Base-by-base conservation (phyloP, 768 basidiomycete genomes). In the Chlorophyllum brunneum region DNA sequence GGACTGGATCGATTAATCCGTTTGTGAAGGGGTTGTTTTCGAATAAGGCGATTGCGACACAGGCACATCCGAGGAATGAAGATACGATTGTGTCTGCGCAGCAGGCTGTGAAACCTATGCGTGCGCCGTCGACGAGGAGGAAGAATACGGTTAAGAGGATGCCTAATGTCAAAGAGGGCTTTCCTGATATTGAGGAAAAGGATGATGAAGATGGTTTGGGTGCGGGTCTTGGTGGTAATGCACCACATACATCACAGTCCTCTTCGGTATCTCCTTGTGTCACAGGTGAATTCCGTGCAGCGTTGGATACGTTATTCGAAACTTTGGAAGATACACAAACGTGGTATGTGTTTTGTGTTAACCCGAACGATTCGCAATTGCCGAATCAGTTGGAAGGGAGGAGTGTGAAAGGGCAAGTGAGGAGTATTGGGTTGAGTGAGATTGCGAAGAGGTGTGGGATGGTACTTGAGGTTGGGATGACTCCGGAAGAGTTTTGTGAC, bases 61-160 rank as follows among this genome's bases (percentile, higher is more conserved):
- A 93, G 62, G 90, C 86, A 0, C 94, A 98, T 63, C 94, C 95
- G 0, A 75, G 86, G 56, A 87, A 95, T 60, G 93, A 98, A 61
- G 94, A 95, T 45, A 97, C 95, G 0, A 95, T 98, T 55, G 95
- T 98, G 13, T 82, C 93, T 4, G 94, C 93, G 0, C 92, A 94
- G 63, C 94, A 97, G 65, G 84, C 85, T 30, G 85, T 93, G 57
- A 93, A 95, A 67, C 95, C 95, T 0, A 92, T 97, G 85, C 84
- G 95, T 7, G 83, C 89, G 0, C 95, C 95, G 0, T 95, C 92
- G 0, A 95, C 87, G 0, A 77, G 92, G 41, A 79, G 93, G 52
- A 93, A 92, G 68, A 79, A 78, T 18, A 83, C 86, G 0, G 67
- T 89, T 54, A 83, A 81, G 60, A 80, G 86, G 16, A 72, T 82